Evolutionary conservation across 129 eudicot species (phyloP).

Genomic region (Scalesia atractyloides): DNA sequence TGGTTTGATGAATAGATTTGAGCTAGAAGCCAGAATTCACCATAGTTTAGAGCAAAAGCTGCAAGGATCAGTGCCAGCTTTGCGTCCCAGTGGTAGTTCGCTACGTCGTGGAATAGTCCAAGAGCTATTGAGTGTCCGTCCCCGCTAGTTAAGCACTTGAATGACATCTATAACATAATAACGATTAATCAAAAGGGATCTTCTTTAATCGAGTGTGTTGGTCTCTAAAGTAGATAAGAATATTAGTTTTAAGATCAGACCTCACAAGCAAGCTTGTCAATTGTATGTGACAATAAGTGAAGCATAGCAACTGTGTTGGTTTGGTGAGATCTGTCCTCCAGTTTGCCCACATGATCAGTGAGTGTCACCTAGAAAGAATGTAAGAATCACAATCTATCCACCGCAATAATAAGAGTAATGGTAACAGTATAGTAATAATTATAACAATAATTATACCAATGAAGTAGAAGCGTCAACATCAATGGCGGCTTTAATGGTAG

Average conservation of each 20-base stretch:
- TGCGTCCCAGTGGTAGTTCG: conserved; percentile 80
- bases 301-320: conserved; percentile 30
- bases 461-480: conserved; percentile 11
- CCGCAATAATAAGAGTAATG: too few relatives aligned
- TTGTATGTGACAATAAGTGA: conserved; percentile 45
- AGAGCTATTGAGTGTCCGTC: conserved; percentile 66
- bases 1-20: conserved; percentile 60
- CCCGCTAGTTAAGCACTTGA: conserved; percentile 45
- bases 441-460: conserved; percentile 17
- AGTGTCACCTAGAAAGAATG: conserved; percentile 22
- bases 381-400: not conserved
- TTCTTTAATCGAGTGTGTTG: conserved; percentile 1
- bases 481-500: conserved; percentile 24
- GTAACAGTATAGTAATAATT: not conserved
- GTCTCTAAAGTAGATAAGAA: conserved; percentile 5
- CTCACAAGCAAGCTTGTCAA: conserved; percentile 59
- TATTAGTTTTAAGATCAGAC: conserved; percentile 29
- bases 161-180: conserved; percentile 42
- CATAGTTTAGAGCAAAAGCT: conserved; percentile 73
- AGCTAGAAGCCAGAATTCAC: conserved; percentile 90
- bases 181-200: not conserved
- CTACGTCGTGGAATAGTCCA: conserved; percentile 47
- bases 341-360: conserved; percentile 15
- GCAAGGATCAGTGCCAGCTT: conserved; percentile 70
- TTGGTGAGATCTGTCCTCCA: conserved; percentile 36